A percentile compares a stretch with the other conserved stretches of the same genome.
Conservation (phyloP, 2,329 filamentous ascomycete species). For the Fusarium sp. region DNA sequence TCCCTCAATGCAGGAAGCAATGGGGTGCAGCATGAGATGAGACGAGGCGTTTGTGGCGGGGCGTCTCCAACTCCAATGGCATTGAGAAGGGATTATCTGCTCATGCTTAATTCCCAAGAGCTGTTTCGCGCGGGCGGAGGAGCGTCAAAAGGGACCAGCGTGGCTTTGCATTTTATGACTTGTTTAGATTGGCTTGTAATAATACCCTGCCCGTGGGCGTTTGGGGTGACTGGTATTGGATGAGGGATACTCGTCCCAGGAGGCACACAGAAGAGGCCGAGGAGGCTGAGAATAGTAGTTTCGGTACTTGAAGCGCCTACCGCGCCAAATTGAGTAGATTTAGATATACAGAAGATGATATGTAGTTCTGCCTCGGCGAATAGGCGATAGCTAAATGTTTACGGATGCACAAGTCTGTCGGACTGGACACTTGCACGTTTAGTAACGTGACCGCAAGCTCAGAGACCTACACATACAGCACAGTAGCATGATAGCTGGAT, state of each 20-base stretch:
- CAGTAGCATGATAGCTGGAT: background rate
- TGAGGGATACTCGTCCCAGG: constrained; percentile 13
- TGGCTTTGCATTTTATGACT: constrained; percentile 32
- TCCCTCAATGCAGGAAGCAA: constrained; percentile 14
- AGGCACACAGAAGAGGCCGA: background rate
- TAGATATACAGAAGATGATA: background rate
- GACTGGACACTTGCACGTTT: constrained; percentile 5
- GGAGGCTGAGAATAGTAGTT: constrained; percentile 14
- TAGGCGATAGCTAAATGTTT: constrained; percentile 20
- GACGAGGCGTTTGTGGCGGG: constrained; percentile 28
- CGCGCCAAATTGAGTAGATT: constrained; percentile 17
- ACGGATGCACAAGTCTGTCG: constrained; percentile 6
- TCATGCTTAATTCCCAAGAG: constrained; percentile 10
- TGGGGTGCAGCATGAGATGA: constrained; percentile 26
- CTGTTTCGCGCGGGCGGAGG: constrained; percentile 36
- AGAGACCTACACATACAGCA: constrained; percentile 8
- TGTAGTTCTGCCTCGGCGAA: constrained; percentile 25
- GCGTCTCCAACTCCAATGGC: constrained; percentile 5
- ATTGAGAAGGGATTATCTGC: constrained; percentile 17
- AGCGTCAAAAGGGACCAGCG: constrained; percentile 16
- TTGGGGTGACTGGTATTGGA: constrained; percentile 40
- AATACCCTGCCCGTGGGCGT: constrained; percentile 48
- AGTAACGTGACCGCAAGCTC: background rate
- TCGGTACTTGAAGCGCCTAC: constrained; percentile 19
- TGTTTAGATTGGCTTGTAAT: constrained; percentile 43